These are phyloP conservation scores for Hibiscus syriacus DNA, from an alignment of 345 rosid genomes.

Conservation along the genomic window DNA sequence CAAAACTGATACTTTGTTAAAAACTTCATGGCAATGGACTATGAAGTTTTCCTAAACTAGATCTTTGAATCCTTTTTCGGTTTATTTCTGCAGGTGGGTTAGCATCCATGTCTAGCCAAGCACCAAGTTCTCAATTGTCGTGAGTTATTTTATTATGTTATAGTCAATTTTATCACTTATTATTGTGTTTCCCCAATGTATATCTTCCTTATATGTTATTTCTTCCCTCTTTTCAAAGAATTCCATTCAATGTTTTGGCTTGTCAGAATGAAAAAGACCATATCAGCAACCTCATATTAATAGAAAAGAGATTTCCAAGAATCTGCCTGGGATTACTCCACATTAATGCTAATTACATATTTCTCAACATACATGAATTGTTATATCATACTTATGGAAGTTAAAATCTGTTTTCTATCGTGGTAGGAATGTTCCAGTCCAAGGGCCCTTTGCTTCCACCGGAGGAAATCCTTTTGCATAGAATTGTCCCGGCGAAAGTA, in stretches of 20 bases:
- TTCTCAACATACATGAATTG: not conserved
- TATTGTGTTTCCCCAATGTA: not conserved
- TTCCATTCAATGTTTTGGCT: not conserved
- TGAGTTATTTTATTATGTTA: constrained; percentile 30
- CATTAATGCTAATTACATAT: not conserved
- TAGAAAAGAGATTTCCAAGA: not conserved
- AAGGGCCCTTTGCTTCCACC: constrained; percentile 66
- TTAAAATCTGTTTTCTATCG: not conserved
- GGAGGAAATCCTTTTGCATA: constrained; percentile 95
- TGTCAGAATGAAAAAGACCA: too few relatives aligned
- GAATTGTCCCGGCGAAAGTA: constrained; percentile 6
- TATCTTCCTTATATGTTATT: not conserved
- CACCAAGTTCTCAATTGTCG: constrained; percentile 57
- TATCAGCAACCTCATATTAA: too few relatives aligned
- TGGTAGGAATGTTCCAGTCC: constrained; percentile 52
- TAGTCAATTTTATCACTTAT: not conserved
- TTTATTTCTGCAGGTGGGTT: constrained; percentile 62
- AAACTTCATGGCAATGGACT: not conserved
- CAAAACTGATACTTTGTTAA: not conserved
- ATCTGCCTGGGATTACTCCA: too few relatives aligned
- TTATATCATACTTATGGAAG: not conserved
- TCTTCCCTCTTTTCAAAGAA: not conserved
- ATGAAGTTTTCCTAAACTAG: too few relatives aligned
- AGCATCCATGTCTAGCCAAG: constrained; percentile 51
- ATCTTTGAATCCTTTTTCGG: not conserved